Evolutionary conservation across 257 asterid genomes (phyloP).

Genomic region (Gentiana dahurica): DNA sequence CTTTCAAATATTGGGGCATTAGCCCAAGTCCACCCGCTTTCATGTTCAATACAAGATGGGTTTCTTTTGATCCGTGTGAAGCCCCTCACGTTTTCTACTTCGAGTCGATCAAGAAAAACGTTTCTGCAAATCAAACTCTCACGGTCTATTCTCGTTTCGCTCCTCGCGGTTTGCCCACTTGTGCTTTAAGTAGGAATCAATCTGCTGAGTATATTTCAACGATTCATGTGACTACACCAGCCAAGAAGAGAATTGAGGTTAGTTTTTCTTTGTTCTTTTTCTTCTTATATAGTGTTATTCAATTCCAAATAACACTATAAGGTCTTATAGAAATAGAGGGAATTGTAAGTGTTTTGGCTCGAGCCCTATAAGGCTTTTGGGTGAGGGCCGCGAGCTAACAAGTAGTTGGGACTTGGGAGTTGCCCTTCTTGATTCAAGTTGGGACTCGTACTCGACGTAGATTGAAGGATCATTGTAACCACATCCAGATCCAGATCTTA

Average conservation of each 20-base stretch:
- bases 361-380: no score
- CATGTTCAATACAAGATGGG: conserved; percentile 50
- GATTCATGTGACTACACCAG: conserved; percentile 26
- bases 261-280: no score
- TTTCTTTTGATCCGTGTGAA: conserved; percentile 27
- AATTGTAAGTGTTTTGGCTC: no score
- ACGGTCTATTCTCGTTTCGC: conserved; percentile 12
- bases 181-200: conserved; percentile 15
- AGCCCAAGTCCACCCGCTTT: conserved; percentile 22
- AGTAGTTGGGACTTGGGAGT: no score
- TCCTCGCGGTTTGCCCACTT: conserved; percentile 11
- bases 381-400: no score
- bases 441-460: no score
- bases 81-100: conserved; percentile 51
- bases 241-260: conserved; percentile 20
- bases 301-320: no score
- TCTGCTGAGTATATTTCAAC: conserved; percentile 24
- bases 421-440: no score
- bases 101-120: conserved; percentile 12
- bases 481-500: no score
- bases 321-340: no score
- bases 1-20: conserved; percentile 25
- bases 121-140: conserved; percentile 9
- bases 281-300: no score
- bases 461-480: no score